A percentile compares a stretch with the other conserved stretches of the same genome.
phyloP scores from a whole-genome alignment of 768 basidiomycete species.

The Flagelloscypha sp. region DNA sequence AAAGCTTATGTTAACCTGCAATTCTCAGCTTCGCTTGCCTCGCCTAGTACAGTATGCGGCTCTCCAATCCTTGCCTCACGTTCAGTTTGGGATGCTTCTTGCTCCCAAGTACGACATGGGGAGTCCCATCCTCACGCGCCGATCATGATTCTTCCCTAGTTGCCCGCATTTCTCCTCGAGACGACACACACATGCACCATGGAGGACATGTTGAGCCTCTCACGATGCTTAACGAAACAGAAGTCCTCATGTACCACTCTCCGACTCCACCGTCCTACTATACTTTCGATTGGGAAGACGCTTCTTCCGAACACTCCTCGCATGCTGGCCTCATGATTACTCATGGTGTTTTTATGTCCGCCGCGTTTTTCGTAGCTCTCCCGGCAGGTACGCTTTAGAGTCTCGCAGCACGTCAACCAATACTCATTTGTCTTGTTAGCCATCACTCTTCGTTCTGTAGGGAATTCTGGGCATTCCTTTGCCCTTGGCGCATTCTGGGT shows the following conservation, averaged over 20 bases:
- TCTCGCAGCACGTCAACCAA: slow-evolving; percentile 3
- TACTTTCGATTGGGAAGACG: slow-evolving; percentile 64
- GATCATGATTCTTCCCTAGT: too few relatives aligned
- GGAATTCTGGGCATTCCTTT: slow-evolving; percentile 54
- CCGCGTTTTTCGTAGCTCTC: slow-evolving; percentile 78
- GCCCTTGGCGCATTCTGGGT: slow-evolving; percentile 56
- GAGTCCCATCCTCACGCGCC: too few relatives aligned
- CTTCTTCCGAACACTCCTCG: slow-evolving; percentile 31
- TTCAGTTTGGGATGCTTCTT: too few relatives aligned
- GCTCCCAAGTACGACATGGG: too few relatives aligned
- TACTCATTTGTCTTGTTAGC: too few relatives aligned
- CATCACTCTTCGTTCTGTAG: slow-evolving; percentile 72
- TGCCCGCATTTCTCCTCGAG: too few relatives aligned
- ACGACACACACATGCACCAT: slow-evolving; percentile 39
- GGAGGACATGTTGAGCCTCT: slow-evolving; percentile 41
- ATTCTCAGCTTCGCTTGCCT: too few relatives aligned
- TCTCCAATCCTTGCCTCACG: too few relatives aligned
- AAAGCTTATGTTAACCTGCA: too few relatives aligned
- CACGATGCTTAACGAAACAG: slow-evolving; percentile 69
- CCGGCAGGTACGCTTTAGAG: slow-evolving; percentile 55
- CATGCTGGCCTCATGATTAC: slow-evolving; percentile 65
- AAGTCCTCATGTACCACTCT: slow-evolving; percentile 52
- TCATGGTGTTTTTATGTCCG: slow-evolving; percentile 65
- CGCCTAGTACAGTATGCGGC: too few relatives aligned
- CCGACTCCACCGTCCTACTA: slow-evolving; percentile 79